phyloP scores from a whole-genome alignment of 192 early-diverging fungal genomes.

The Rhizophlyctis rosea region DNA sequence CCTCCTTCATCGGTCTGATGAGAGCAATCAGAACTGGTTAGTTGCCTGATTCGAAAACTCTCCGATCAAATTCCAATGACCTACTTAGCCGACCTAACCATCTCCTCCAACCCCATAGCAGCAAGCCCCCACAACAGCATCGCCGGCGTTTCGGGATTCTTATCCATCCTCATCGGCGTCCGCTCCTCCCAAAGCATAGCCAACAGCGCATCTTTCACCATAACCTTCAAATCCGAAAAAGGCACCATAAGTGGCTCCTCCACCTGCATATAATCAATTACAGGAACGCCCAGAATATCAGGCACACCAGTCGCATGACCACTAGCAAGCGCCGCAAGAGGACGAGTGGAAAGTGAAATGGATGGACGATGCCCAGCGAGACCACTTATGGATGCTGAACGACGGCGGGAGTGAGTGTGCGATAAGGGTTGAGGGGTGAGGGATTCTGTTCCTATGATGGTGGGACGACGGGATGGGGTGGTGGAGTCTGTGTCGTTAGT shows the following conservation, averaged over 20 bases:
- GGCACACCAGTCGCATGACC: background rate
- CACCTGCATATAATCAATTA: constrained; percentile 6
- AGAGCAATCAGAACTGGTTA: constrained; percentile 20
- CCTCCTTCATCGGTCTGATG: constrained; percentile 21
- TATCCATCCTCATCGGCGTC: constrained; percentile 9
- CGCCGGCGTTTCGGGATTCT: constrained; percentile 30
- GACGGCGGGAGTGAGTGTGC: no score
- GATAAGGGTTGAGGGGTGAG: background rate
- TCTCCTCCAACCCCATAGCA: constrained; percentile 42
- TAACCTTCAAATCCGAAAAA: constrained; percentile 24
- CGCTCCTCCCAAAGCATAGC: constrained; percentile 26
- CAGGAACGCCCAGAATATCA: background rate
- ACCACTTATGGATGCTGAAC: no score
- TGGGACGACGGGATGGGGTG: background rate
- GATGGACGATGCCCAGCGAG: no score
- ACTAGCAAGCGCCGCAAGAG: constrained; percentile 20
- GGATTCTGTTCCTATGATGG: background rate
- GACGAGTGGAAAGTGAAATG: constrained; percentile 3
- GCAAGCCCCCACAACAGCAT: constrained; percentile 36
- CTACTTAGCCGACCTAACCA: constrained; percentile 34
- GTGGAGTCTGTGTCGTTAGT: background rate
- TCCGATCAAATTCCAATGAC: background rate
- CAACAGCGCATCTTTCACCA: constrained; percentile 39
- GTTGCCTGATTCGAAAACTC: background rate
- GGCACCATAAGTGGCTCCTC: constrained; percentile 13